Evolutionary conservation across 805 yeast genomes (phyloP).

Genomic region (Brettanomyces anomalus): DNA sequence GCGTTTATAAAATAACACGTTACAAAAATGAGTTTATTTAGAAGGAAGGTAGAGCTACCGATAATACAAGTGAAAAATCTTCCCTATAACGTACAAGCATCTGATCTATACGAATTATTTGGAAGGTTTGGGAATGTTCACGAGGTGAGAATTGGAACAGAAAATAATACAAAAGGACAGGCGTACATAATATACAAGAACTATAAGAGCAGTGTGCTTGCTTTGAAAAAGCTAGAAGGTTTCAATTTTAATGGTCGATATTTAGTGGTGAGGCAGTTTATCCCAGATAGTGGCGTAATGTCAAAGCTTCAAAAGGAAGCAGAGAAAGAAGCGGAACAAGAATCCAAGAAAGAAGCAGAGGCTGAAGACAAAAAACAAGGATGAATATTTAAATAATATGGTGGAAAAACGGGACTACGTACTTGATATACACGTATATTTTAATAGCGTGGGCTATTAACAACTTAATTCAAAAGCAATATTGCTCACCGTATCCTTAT

Average conservation of each 20-base stretch:
- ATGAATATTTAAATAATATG: no score
- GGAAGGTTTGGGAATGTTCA: conserved; percentile 47
- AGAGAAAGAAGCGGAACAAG: neutral
- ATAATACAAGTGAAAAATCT: conserved; percentile 45
- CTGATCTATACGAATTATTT: conserved; percentile 41
- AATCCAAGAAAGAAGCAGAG: neutral
- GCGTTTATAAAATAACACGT: neutral
- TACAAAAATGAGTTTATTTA: neutral
- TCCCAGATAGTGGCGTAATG: no score
- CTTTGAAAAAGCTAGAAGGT: conserved; percentile 50
- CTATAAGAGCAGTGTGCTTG: conserved; percentile 37
- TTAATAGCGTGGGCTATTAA: no score
- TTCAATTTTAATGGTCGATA: conserved; percentile 51
- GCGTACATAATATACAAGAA: conserved; percentile 48
- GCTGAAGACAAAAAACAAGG: neutral
- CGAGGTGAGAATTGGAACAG: conserved; percentile 40
- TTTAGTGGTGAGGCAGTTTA: conserved; percentile 31
- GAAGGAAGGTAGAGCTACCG: conserved; percentile 22
- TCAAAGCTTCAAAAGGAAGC: no score
- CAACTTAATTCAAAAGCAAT: no score
- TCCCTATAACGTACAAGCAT: conserved; percentile 39
- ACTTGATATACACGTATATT: no score
- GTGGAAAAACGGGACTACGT: no score
- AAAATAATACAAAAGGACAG: conserved; percentile 36
- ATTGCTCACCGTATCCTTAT: no score